Evolutionary conservation across 176 grass and related monocot species (phyloP).

Genomic region (Cymbopogon citratus): DNA sequence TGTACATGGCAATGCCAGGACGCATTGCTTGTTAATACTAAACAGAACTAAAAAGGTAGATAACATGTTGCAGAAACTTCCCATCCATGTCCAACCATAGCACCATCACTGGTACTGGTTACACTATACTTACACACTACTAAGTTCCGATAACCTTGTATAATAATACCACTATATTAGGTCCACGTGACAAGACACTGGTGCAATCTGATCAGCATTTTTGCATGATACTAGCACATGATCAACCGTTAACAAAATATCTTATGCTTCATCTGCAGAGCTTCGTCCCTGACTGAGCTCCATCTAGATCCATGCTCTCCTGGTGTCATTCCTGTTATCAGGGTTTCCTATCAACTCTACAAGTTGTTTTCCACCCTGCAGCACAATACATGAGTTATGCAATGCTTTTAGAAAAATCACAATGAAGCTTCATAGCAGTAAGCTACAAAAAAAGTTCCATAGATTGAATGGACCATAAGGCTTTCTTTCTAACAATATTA

Average conservation of each 20-base stretch:
- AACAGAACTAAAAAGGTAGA: background rate
- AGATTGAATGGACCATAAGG: background rate
- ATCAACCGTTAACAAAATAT: background rate
- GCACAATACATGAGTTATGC: background rate
- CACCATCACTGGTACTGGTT: background rate
- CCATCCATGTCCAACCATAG: background rate
- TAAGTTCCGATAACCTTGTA: background rate
- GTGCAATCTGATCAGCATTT: background rate
- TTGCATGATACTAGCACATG: background rate
- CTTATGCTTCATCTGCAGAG: background rate
- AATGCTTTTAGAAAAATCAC: background rate
- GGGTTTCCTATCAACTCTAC: background rate
- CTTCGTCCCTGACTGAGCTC: background rate
- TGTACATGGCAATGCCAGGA: background rate
- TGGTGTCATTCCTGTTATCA: background rate
- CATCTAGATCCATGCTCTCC: background rate
- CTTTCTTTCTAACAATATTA: background rate
- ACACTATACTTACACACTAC: background rate
- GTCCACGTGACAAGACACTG: background rate
- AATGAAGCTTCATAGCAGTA: background rate
- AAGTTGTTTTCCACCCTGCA: conserved; percentile 7
- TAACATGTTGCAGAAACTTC: background rate
- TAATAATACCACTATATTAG: background rate
- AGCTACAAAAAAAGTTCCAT: background rate
- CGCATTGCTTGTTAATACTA: background rate